Evolutionary conservation across 331 rosid species (phyloP).

Genomic region (Stylosanthes scabra): DNA sequence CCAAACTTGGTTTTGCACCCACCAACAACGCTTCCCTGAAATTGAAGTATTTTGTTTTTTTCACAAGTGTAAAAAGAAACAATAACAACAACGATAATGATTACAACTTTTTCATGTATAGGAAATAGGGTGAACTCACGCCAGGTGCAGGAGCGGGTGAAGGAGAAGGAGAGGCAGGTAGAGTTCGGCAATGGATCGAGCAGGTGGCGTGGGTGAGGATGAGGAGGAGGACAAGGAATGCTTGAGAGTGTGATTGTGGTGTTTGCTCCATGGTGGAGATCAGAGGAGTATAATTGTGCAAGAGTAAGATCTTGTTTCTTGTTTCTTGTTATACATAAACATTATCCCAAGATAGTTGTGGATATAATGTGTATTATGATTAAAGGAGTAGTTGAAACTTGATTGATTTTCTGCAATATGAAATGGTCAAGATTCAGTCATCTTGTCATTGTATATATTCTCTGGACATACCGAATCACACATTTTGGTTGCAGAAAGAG

Average conservation of each 20-base stretch:
- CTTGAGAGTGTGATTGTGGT: constrained; percentile 22
- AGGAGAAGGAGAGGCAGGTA: constrained; percentile 50
- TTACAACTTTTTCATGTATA: not conserved
- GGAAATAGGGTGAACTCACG: constrained; percentile 36
- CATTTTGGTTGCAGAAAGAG: not conserved
- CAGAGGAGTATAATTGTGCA: not conserved
- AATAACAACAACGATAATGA: too few relatives aligned
- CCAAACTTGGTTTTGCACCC: constrained; percentile 32
- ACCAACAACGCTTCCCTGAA: constrained; percentile 37
- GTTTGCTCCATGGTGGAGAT: constrained; percentile 22
- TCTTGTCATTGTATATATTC: not conserved
- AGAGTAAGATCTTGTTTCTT: not conserved
- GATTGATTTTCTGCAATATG: not conserved
- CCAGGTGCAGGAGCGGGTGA: constrained; percentile 21
- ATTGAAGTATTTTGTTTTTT: too few relatives aligned
- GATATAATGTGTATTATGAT: too few relatives aligned
- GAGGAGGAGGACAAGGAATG: constrained; percentile 20
- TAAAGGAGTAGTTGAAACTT: constrained; percentile 43
- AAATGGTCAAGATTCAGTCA: constrained; percentile 33
- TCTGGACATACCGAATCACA: not conserved
- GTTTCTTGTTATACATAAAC: not conserved
- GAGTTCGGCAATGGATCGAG: constrained; percentile 27
- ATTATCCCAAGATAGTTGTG: not conserved
- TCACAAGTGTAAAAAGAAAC: too few relatives aligned
- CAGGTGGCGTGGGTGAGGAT: constrained; percentile 38